Evolutionary conservation across 495 filamentous ascomycete genomes (phyloP).

Genomic region (Sphaerosporella brunnea): DNA sequence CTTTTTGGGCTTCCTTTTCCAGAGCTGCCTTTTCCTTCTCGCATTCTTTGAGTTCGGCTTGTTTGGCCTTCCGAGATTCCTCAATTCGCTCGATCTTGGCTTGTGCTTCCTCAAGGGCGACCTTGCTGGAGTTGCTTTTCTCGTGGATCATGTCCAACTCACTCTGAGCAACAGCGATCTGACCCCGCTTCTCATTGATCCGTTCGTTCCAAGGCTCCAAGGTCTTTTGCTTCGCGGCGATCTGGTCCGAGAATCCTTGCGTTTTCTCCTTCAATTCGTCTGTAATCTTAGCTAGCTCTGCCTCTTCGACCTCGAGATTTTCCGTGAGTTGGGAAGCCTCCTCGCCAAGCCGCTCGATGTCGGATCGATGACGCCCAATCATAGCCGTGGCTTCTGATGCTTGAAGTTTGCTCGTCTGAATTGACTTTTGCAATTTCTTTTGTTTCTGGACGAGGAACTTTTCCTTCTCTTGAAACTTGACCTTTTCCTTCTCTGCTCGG

Average conservation of each 20-base stretch:
- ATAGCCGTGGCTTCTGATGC: slow-evolving; percentile 57
- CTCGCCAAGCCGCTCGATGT: slow-evolving; percentile 53
- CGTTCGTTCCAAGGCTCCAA: slow-evolving; percentile 93
- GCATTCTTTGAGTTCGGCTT: slow-evolving; percentile 55
- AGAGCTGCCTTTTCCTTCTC: slow-evolving; percentile 51
- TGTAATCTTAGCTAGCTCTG: slow-evolving; percentile 59
- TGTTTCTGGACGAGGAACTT: slow-evolving; percentile 80
- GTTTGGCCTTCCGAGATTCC: slow-evolving; percentile 49
- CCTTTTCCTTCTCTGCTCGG: slow-evolving; percentile 82
- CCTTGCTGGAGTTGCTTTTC: slow-evolving; percentile 66
- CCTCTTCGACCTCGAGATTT: slow-evolving; percentile 57
- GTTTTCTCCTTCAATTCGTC: slow-evolving; percentile 87
- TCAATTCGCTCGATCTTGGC: slow-evolving; percentile 57
- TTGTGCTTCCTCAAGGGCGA: slow-evolving; percentile 68
- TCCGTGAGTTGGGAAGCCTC: slow-evolving; percentile 59
- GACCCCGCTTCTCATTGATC: slow-evolving; percentile 85
- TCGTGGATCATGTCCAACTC: slow-evolving; percentile 83
- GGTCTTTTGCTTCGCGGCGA: slow-evolving; percentile 77
- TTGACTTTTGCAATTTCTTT: slow-evolving; percentile 85
- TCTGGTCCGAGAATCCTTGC: slow-evolving; percentile 79
- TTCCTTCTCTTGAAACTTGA: slow-evolving; percentile 94
- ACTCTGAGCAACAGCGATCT: slow-evolving; percentile 83
- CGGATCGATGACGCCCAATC: slow-evolving; percentile 55
- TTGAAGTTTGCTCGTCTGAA: slow-evolving; percentile 48
- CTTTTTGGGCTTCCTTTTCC: slow-evolving; percentile 52